Base-by-base conservation (phyloP, 1,284 basidiomycete genomes). In the Cryptococcus hybrid region DNA sequence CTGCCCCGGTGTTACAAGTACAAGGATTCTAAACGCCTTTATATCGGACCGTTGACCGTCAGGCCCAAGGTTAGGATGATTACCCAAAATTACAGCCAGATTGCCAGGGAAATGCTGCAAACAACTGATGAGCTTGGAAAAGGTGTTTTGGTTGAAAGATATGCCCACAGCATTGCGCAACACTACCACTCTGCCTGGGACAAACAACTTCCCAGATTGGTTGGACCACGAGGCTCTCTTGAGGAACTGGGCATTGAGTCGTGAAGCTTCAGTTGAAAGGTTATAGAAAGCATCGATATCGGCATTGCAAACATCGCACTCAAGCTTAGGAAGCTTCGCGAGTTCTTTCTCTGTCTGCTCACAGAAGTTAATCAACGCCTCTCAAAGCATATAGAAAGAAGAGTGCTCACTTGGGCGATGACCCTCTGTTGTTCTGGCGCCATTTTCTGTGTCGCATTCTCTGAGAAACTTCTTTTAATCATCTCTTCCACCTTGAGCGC, bases 391-490 rank as follows among this genome's bases (percentile, higher is more conserved):
- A 56, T 8, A 48, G 45, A 46, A 24, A 15, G 34, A 35, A 12
- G 18, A 15, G 11, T 24, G 12, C 84, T 70, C 65, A 90, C 92
- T 80, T 92, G 86, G 2, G 82, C 76, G 15, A 98, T 88, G 74
- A 89, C 86, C 71, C 87, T 86, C 77, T 98, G 92, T 64, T 98
- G 92, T 56, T 97, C 92, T 1, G 96, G 96, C 18, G 97, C 81
- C 54, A 98, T 80, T 53, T 88, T 84, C 71, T 99, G 96, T 0
- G 94, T 89, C 0, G 93, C 88, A 70, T 99, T 99, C 80, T 99
- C 96, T 3, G 95, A 98, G 78, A 99, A 99, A 72, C 91, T 94
- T 40, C 96, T 84, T 78, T 99, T 99, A 77, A 99, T 99, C 96
- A 99, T 99, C 76, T 99, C 96, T 72, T 99, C 96, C 7, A 99